Base-by-base conservation (phyloP, 2,329 filamentous ascomycete species). In the Verruconis gallopava region DNA sequence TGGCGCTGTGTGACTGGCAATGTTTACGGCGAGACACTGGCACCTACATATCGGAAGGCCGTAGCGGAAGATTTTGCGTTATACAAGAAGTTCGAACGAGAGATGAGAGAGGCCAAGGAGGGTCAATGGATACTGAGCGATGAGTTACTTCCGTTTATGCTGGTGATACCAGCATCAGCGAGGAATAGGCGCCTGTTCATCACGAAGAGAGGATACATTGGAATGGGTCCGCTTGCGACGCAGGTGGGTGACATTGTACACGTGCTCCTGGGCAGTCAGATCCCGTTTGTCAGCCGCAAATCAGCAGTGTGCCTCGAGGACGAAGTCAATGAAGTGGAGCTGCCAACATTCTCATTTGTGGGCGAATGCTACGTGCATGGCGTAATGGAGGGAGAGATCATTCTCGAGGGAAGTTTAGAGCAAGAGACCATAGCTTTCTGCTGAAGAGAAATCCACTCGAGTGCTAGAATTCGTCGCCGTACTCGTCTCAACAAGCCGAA, bases 141-240 rank as follows among this genome's bases (percentile, higher is more conserved):
- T 5, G 30, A 3, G 18, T n/a, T n/a, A n/a, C 5, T 17, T 5
- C 14, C 14, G 18, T 34, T 17, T 14, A 5, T 34, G 5, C 30
- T 34, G 3, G 18, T 17, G 30, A 34, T 34, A 14, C n/a, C 30
- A n/a, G 18, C 18, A 34, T 14, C 30, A 17, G 30, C 30, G 12
- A 34, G 36, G 18, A 36, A 42, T 4, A 25, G 19, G 13, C 11
- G 20, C 12, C 30, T 5, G 14, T 36, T 41, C 38, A 33, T 41
- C 11, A 34, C 3, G 5, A 18, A 13, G 15, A 41, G 20, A 17
- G 38, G 38, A 3, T 28, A 18, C 18, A n/a, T 38, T 38, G 36
- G 36, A 6, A 19, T 38, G 36, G 36, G 36, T 38, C 36, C 36
- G 36, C 14, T 4, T 3, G 14, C 36, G 36, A 18, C 4, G 36